phyloP scores from a whole-genome alignment of 208 protist genomes.

The Angomonas deanei region DNA sequence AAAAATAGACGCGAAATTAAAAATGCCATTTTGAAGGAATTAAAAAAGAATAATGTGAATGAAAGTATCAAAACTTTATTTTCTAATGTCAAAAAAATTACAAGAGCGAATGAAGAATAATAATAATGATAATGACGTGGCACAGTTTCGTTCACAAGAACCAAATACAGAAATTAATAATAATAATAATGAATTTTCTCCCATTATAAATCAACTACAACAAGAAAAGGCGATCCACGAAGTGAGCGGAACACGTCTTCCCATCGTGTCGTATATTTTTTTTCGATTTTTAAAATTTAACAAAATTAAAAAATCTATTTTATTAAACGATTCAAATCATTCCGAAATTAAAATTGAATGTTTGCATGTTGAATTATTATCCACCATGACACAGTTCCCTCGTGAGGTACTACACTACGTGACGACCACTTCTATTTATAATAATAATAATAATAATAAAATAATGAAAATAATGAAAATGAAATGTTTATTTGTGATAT shows the following conservation, averaged over 20 bases:
- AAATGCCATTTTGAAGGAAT: background rate
- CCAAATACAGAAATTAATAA: background rate
- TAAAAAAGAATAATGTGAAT: background rate
- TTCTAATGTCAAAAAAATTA: too few relatives aligned
- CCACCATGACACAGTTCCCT: background rate
- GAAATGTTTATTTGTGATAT: background rate
- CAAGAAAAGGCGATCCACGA: too few relatives aligned
- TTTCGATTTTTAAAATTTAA: too few relatives aligned
- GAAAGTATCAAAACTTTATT: background rate
- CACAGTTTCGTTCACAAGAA: background rate
- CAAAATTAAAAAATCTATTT: background rate
- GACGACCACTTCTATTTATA: background rate
- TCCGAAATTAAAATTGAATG: background rate
- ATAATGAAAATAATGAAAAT: background rate
- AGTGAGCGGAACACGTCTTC: too few relatives aligned
- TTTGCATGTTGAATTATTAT: background rate
- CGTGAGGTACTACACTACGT: background rate
- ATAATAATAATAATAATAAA: slow-evolving; percentile 2
- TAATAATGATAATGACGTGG: background rate
- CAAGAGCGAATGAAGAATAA: background rate
- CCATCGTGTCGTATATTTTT: too few relatives aligned
- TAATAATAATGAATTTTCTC: background rate
- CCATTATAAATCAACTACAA: background rate
- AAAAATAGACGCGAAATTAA: background rate
- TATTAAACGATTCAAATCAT: background rate